These are phyloP conservation scores for Botrytis galanthina DNA, from an alignment of 2,329 filamentous ascomycete species.

Conservation along the genomic window DNA sequence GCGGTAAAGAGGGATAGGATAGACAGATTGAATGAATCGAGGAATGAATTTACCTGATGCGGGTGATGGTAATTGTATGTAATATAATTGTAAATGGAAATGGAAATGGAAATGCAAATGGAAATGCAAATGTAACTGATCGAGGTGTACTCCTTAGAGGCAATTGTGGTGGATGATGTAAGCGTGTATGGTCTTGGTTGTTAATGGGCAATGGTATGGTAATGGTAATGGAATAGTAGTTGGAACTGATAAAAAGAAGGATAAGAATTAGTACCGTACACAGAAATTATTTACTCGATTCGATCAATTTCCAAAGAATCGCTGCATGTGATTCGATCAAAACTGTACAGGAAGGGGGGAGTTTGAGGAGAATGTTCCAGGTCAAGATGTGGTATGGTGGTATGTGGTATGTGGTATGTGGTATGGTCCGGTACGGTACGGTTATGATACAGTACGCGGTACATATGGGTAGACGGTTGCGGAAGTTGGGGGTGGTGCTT, in stretches of 20 bases:
- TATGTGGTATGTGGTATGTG: background rate
- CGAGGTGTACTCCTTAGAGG: background rate
- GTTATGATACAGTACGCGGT: background rate
- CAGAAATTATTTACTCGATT: background rate
- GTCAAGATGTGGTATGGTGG: background rate
- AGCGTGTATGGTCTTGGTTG: background rate
- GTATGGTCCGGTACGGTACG: background rate
- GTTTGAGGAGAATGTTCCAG: background rate
- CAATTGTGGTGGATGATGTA: background rate
- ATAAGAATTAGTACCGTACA: background rate
- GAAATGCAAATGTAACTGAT: background rate
- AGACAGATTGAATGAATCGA: conserved; percentile 8
- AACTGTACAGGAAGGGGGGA: background rate
- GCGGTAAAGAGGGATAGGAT: background rate
- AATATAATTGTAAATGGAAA: background rate
- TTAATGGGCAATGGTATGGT: background rate
- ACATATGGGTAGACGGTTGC: background rate
- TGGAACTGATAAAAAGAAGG: background rate
- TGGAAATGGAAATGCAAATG: background rate
- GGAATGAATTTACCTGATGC: conserved; percentile 12
- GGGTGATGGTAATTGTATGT: background rate
- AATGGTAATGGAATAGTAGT: background rate
- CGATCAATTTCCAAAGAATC: background rate
- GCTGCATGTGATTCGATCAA: background rate
- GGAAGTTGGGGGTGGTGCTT: background rate